Evolutionary conservation across 495 filamentous ascomycete genomes (phyloP).

Genomic region (Friedmanniomyces simplex): DNA sequence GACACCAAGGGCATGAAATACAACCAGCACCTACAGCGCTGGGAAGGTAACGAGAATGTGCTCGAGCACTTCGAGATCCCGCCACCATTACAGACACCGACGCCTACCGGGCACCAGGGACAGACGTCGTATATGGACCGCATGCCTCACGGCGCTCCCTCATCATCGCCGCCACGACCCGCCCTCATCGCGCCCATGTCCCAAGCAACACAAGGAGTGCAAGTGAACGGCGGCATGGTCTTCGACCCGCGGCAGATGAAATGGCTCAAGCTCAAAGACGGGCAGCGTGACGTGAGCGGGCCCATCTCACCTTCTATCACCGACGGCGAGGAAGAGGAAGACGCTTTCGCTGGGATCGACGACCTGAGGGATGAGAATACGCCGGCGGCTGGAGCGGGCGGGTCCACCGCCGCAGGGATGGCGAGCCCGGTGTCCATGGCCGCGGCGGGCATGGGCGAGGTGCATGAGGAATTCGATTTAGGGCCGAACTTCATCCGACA

Average conservation of each 20-base stretch:
- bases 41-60: slow-evolving; percentile 93
- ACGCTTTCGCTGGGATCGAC: slow-evolving; percentile 72
- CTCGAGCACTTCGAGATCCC: slow-evolving; percentile 59
- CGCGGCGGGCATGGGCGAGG: slow-evolving; percentile 16
- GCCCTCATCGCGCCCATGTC: slow-evolving; percentile 92
- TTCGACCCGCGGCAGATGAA: slow-evolving; percentile 95
- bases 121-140: slow-evolving; percentile 19
- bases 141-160: slow-evolving; percentile 27
- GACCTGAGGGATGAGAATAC: slow-evolving; percentile 51
- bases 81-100: slow-evolving; percentile 21
- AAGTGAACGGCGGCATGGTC: slow-evolving; percentile 90
- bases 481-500: slow-evolving; percentile 86
- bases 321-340: slow-evolving; percentile 49
- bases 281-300: slow-evolving; percentile 9
- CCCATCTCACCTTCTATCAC: slow-evolving; percentile 23
- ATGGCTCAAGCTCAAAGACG: slow-evolving; percentile 57
- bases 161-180: slow-evolving; percentile 53
- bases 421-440: slow-evolving; percentile 12
- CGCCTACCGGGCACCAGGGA: slow-evolving; percentile 10
- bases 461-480: slow-evolving; percentile 83
- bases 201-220: slow-evolving; percentile 61
- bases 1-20: slow-evolving; percentile 60
- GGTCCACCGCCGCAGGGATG: slow-evolving; percentile 30
- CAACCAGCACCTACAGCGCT: slow-evolving; percentile 71
- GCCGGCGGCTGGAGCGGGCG: slow-evolving; percentile 26